Conservation (phyloP, 345 rosid species). For the Cardamine occulta region DNA sequence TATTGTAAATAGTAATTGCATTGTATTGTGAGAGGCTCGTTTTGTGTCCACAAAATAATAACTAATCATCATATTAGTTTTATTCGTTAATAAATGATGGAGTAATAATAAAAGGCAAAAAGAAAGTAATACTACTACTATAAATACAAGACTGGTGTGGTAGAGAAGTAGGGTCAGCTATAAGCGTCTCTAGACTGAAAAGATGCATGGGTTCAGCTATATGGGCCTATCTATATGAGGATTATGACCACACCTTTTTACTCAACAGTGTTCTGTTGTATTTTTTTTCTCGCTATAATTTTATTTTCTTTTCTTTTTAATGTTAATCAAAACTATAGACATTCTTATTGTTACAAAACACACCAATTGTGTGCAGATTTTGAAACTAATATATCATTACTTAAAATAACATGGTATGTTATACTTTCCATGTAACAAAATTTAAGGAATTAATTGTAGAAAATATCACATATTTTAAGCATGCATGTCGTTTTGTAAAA, state of each 20-base stretch:
- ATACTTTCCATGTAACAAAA: background rate
- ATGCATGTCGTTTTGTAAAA: background rate
- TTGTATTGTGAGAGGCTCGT: background rate
- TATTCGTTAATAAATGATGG: background rate
- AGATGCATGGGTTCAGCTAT: slow-evolving; percentile 36
- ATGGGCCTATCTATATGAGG: slow-evolving; percentile 13
- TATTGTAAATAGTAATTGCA: background rate
- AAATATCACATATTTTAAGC: background rate
- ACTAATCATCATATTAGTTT: background rate
- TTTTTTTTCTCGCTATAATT: background rate
- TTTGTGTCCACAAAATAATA: background rate
- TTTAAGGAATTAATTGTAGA: background rate
- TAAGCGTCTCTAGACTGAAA: slow-evolving; percentile 19
- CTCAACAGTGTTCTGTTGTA: background rate
- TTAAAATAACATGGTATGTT: background rate
- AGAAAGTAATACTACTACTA: background rate
- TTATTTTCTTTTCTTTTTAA: no score
- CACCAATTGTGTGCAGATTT: background rate
- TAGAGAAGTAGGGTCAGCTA: slow-evolving; percentile 22
- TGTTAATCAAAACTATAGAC: background rate
- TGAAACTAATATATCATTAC: background rate
- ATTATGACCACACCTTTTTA: slow-evolving; percentile 28
- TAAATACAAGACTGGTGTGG: no score
- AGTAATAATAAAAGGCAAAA: no score
- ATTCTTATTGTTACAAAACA: background rate